A percentile compares a stretch with the other conserved stretches of the same genome.
phyloP scores from a whole-genome alignment of 306 rosid genomes.

The Castanea crenata region DNA sequence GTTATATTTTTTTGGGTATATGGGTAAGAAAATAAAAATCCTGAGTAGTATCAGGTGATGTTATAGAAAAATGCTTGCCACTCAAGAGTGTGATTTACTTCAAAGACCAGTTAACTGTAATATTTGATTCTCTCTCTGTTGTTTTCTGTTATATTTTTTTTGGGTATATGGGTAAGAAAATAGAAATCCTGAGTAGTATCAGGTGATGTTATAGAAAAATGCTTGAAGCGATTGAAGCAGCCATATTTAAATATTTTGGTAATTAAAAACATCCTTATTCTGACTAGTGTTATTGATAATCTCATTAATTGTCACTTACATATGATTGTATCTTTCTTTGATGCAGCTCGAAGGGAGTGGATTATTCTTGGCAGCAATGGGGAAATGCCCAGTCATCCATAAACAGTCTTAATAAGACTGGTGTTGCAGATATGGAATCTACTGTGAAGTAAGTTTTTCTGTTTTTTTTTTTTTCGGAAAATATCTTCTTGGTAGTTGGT shows the following conservation, averaged over 20 bases:
- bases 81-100: neutral
- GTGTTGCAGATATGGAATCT: conserved; percentile 50
- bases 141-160: neutral
- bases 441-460: conserved; percentile 56
- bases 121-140: neutral
- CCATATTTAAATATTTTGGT: neutral
- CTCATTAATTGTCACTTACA: neutral
- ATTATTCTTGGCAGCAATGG: conserved; percentile 60
- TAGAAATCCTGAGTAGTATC: neutral
- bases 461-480: neutral
- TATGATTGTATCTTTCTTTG: conserved; percentile 7
- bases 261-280: neutral
- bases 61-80: neutral
- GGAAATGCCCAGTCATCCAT: conserved; percentile 48
- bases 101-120: neutral
- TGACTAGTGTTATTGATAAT: neutral
- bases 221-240: neutral
- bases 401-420: conserved; percentile 38
- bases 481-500: neutral
- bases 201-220: neutral
- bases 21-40: neutral
- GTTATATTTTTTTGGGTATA: neutral
- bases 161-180: neutral
- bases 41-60: neutral
- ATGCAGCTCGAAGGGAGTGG: conserved; percentile 68